A percentile compares a stretch with the other conserved stretches of the same genome.
Evolutionary conservation across 2,329 filamentous ascomycete species (phyloP).

Genomic region (Bretziella fagacearum): DNA sequence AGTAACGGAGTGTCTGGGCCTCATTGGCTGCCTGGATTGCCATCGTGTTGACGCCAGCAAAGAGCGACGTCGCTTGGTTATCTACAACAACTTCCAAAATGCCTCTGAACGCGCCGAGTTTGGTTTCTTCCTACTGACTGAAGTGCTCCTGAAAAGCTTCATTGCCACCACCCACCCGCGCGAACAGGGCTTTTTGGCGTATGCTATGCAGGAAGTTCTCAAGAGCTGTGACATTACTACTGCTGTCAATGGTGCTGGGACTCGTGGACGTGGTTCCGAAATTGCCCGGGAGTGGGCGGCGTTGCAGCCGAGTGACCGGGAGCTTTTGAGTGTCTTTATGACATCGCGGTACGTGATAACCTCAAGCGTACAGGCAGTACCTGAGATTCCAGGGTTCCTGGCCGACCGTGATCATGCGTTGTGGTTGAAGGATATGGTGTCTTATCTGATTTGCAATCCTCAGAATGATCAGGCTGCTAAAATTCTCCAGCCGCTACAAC

Average conservation of each 20-base stretch:
- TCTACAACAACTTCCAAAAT: conserved; percentile 71
- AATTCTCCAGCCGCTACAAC: conserved; percentile 65
- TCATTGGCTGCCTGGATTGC: conserved; percentile 81
- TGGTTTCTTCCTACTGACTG: conserved; percentile 65
- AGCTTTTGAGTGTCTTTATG: conserved; percentile 75
- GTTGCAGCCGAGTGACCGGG: conserved; percentile 60
- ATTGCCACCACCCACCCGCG: conserved; percentile 75
- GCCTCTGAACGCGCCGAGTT: conserved; percentile 71
- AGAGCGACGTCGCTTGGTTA: conserved; percentile 66
- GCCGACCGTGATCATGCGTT: conserved; percentile 38
- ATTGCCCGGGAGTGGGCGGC: conserved; percentile 59
- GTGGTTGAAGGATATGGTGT: conserved; percentile 68
- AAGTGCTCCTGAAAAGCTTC: conserved; percentile 82
- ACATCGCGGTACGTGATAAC: conserved; percentile 66
- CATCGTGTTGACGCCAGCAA: conserved; percentile 70
- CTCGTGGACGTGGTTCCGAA: conserved; percentile 31
- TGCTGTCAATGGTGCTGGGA: conserved; percentile 24
- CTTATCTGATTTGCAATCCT: conserved; percentile 64
- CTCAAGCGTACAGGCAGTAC: conserved; percentile 37
- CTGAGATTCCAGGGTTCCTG: conserved; percentile 29
- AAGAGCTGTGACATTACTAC: conserved; percentile 57
- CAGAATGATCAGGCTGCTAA: conserved; percentile 57
- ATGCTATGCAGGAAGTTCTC: conserved; percentile 83
- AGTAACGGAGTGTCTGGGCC: conserved; percentile 67
- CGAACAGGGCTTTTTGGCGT: conserved; percentile 81